phyloP scores from a whole-genome alignment of 345 rosid species.

The Odontarrhena argentea region DNA sequence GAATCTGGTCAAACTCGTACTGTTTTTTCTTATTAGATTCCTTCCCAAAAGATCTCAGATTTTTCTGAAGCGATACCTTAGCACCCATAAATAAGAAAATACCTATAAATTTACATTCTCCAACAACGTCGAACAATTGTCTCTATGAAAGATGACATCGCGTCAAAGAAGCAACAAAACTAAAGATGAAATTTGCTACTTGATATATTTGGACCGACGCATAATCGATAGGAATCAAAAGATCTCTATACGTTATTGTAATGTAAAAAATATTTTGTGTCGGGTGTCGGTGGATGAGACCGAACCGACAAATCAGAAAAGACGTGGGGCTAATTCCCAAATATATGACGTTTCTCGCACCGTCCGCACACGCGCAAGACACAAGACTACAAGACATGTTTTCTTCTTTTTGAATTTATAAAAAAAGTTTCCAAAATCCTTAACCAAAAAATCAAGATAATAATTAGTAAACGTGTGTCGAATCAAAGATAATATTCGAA shows the following conservation, averaged over 20 bases:
- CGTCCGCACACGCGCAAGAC: constrained; percentile 40
- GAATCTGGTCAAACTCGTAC: too few species aligned
- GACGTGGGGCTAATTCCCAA: constrained; percentile 40
- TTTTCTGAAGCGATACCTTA: too few species aligned
- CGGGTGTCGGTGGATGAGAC: constrained; percentile 45
- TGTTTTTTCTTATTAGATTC: too few species aligned
- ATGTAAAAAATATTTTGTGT: constrained; percentile 16
- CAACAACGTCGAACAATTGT: constrained; percentile 14
- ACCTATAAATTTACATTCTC: too few species aligned
- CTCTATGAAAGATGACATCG: constrained; percentile 29
- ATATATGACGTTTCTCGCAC: constrained; percentile 37
- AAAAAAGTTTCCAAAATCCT: not conserved
- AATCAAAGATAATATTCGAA: too few species aligned
- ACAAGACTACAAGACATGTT: constrained; percentile 30
- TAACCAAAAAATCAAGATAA: constrained; percentile 10
- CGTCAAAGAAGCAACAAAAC: constrained; percentile 30
- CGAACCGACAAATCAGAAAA: constrained; percentile 43
- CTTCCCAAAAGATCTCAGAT: too few species aligned
- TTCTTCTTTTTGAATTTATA: constrained; percentile 33
- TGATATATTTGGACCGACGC: constrained; percentile 37
- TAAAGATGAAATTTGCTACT: constrained; percentile 35
- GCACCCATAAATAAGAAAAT: too few species aligned
- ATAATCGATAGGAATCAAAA: constrained; percentile 23
- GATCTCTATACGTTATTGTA: not conserved
- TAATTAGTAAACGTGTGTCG: not conserved